phyloP scores from a whole-genome alignment of 176 grass and related monocot species.

The Otatea glauca region DNA sequence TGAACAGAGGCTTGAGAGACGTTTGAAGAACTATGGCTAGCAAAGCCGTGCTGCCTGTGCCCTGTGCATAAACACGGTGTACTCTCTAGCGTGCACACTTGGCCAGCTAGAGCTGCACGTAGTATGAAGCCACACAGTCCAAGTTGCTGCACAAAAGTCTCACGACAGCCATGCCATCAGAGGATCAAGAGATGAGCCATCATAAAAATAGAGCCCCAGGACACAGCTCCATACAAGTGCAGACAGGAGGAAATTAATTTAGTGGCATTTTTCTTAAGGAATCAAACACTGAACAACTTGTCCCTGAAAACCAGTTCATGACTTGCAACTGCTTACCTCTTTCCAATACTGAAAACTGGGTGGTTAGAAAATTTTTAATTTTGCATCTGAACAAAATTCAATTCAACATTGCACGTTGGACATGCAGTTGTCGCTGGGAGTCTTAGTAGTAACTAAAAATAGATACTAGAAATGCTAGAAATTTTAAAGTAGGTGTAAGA shows the following conservation, averaged over 20 bases:
- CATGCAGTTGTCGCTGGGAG: background rate
- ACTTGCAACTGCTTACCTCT: background rate
- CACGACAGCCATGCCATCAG: background rate
- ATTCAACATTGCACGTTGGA: background rate
- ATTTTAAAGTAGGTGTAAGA: background rate
- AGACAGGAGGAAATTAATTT: background rate
- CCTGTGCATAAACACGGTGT: background rate
- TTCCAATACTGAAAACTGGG: background rate
- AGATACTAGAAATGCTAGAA: background rate
- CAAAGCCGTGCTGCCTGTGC: background rate
- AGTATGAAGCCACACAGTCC: background rate
- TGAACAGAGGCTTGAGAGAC: background rate
- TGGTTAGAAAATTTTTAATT: background rate
- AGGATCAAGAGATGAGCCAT: background rate
- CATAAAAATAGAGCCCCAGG: background rate
- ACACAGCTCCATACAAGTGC: background rate
- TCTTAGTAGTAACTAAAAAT: background rate
- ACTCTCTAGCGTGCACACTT: background rate
- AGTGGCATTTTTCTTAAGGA: background rate
- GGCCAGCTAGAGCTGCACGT: background rate
- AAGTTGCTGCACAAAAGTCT: background rate
- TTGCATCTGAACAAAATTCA: slow-evolving; percentile 1
- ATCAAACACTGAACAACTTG: background rate
- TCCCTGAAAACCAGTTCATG: background rate
- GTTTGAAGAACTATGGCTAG: background rate